Conservation (phyloP, 2,329 filamentous ascomycete species). For the Phialophora tarda region DNA sequence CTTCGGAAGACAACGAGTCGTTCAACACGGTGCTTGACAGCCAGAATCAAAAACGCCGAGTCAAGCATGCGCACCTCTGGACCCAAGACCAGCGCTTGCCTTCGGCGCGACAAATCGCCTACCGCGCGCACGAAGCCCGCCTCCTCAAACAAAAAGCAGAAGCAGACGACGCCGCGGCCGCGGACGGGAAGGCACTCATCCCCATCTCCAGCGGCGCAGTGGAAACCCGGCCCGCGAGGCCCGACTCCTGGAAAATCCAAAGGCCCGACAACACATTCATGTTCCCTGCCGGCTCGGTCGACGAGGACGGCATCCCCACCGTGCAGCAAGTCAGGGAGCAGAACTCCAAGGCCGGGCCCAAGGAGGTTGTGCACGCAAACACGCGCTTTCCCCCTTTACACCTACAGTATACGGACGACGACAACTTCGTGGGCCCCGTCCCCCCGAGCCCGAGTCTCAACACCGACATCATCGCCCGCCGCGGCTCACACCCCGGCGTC, state of each 20-base stretch:
- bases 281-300: conserved; percentile 63
- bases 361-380: conserved; percentile 78
- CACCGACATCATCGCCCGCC: conserved; percentile 60
- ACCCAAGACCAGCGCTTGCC: conserved; percentile 77
- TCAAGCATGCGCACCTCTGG: conserved; percentile 90
- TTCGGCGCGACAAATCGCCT: conserved; percentile 64
- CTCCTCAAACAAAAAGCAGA: conserved; percentile 65
- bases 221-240: conserved; percentile 72
- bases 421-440: conserved; percentile 46
- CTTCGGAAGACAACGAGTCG: conserved; percentile 96
- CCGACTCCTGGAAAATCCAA: conserved; percentile 73
- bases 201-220: conserved; percentile 65
- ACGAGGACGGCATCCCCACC: conserved; percentile 64
- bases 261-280: conserved; percentile 82
- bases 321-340: conserved; percentile 71
- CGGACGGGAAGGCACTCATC: conserved; percentile 61
- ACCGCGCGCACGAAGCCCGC: conserved; percentile 65
- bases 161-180: conserved; percentile 61
- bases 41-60: conserved; percentile 81
- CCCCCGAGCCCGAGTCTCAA: conserved; percentile 88
- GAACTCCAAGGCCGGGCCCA: conserved; percentile 74
- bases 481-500: conserved; percentile 78
- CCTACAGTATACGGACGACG: conserved; percentile 40
- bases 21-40: conserved; percentile 92
- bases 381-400: conserved; percentile 70